Conservation (phyloP, 345 rosid genomes). For the Camelina hispida region DNA sequence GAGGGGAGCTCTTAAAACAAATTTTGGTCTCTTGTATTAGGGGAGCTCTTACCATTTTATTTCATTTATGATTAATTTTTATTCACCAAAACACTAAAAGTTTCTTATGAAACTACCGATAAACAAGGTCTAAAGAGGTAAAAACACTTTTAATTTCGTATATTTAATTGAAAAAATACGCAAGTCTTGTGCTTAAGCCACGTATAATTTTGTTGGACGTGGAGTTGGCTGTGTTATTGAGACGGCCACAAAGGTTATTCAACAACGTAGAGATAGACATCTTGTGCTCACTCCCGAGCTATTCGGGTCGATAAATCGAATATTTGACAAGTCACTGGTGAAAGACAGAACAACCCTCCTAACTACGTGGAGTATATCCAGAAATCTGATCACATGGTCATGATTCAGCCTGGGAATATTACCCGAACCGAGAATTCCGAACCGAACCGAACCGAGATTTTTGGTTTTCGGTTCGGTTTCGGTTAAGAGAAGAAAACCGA, state of each 20-base stretch:
- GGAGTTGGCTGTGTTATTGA: conserved; percentile 53
- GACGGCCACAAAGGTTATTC: conserved; percentile 52
- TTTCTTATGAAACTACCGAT: too few relatives aligned
- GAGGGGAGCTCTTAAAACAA: too few relatives aligned
- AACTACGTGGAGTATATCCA: conserved; percentile 46
- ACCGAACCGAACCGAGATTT: too few relatives aligned
- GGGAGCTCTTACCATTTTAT: too few relatives aligned
- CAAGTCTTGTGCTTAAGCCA: neutral
- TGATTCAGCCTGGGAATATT: too few relatives aligned
- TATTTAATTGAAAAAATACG: neutral
- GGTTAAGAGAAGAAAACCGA: too few relatives aligned
- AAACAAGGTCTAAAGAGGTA: conserved; percentile 60
- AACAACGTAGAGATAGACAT: conserved; percentile 47
- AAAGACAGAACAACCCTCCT: conserved; percentile 56
- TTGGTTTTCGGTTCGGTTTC: too few relatives aligned
- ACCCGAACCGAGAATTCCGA: too few relatives aligned
- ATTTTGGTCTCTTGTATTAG: too few relatives aligned
- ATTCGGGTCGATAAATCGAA: conserved; percentile 58
- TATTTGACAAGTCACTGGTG: conserved; percentile 41
- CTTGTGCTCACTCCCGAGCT: conserved; percentile 45
- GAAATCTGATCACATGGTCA: conserved; percentile 68
- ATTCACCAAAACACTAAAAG: too few relatives aligned
- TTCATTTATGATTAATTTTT: too few relatives aligned
- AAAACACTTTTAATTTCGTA: neutral
- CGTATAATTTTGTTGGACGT: conserved; percentile 45